Percentiles rank a stretch among this genome's conserved stretches.
Evolutionary conservation across 2,329 filamentous ascomycete genomes (phyloP).

Genomic region (Didymella glomerata): DNA sequence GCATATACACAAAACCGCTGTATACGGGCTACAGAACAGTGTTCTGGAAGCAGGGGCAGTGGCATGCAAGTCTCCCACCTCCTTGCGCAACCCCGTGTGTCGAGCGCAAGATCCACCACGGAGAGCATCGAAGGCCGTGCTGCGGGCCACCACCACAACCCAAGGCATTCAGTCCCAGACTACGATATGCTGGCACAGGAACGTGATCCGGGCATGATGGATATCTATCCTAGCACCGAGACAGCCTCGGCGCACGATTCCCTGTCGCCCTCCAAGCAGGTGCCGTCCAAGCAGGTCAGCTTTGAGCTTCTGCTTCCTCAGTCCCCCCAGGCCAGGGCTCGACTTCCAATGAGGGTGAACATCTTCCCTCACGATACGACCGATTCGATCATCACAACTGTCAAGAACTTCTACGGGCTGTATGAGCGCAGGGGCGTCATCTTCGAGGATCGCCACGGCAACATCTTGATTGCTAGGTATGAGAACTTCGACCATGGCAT

Average conservation of each 20-base stretch:
- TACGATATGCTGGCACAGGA: constrained; percentile 43
- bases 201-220: constrained; percentile 43
- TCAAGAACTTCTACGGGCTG: constrained; percentile 98
- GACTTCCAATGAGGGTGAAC: constrained; percentile 84
- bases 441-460: constrained; percentile 90
- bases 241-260: constrained; percentile 43
- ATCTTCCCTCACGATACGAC: constrained; percentile 97
- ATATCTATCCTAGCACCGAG: constrained; percentile 50
- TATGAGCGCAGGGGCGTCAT: constrained; percentile 87
- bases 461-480: constrained; percentile 91
- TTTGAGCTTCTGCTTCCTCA: constrained; percentile 78
- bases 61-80: constrained; percentile 47
- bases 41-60: constrained; percentile 18
- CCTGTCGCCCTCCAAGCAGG: constrained; percentile 49
- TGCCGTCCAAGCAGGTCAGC: constrained; percentile 73
- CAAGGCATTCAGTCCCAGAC: constrained; percentile 32
- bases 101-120: constrained; percentile 39
- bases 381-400: constrained; percentile 95
- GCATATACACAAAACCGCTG: constrained; percentile 30
- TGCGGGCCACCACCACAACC: constrained; percentile 42
- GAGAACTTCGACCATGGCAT: constrained; percentile 95
- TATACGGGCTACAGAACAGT: constrained; percentile 29
- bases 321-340: constrained; percentile 73
- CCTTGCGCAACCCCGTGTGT: constrained; percentile 37
- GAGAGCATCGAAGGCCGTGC: constrained; percentile 38